Evolutionary conservation across 139 green algal genomes (phyloP).

Genomic region (Diplosphaera chodatii): DNA sequence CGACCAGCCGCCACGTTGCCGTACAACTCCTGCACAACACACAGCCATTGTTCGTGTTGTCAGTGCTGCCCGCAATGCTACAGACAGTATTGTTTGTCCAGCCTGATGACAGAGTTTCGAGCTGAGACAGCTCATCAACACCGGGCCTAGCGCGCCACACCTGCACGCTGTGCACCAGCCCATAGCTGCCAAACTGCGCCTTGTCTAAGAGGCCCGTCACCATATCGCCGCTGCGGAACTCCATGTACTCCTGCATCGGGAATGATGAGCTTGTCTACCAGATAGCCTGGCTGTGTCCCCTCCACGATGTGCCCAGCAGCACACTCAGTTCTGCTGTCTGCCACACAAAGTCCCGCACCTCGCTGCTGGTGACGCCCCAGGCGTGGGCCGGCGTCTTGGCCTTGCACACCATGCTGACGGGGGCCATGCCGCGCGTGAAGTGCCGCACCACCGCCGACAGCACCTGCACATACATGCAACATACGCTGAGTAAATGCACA

Average conservation of each 20-base stretch:
- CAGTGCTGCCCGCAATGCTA: too few relatives aligned
- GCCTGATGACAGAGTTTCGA: too few relatives aligned
- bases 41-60: too few relatives aligned
- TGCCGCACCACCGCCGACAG: constrained; percentile 67
- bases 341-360: too few relatives aligned
- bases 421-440: constrained; percentile 65
- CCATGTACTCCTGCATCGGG: neutral
- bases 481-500: too few relatives aligned
- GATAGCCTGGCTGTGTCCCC: too few relatives aligned
- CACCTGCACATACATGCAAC: constrained; percentile 52
- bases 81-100: too few relatives aligned
- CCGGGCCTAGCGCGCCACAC: too few relatives aligned
- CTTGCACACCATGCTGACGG: constrained; percentile 61
- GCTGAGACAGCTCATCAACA: too few relatives aligned
- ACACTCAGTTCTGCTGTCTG: too few relatives aligned
- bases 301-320: too few relatives aligned
- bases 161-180: constrained; percentile 89
- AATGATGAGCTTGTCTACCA: too few relatives aligned
- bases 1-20: constrained; percentile 63
- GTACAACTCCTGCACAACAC: constrained; percentile 95
- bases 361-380: constrained; percentile 63
- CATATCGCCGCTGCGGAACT: constrained; percentile 67
- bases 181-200: constrained; percentile 85
- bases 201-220: constrained; percentile 91
- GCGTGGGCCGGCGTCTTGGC: constrained; percentile 73